Base-by-base conservation (phyloP, 352 stramenopile species). In the Globisporangium takayamanum region DNA sequence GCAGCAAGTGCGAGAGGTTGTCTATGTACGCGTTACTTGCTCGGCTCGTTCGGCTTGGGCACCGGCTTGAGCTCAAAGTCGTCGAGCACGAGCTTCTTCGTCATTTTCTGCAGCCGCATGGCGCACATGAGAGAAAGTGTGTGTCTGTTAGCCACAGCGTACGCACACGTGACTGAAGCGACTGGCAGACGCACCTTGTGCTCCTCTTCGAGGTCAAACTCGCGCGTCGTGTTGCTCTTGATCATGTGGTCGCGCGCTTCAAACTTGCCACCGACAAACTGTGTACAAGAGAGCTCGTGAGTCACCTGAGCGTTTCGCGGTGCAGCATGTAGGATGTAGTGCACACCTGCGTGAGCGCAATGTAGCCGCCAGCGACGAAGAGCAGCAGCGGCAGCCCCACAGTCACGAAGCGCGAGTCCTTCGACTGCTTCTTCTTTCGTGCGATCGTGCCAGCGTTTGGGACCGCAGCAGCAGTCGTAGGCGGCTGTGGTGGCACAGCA, bases 51-150 rank as follows among this genome's bases (percentile, higher is more conserved):
- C 26, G 73, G 74, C 26, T 76, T 80, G 12, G 85, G 85, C 50
- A 95, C 78, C 10, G 83, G 85, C 60, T 95, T 95, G 58, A 95
- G 66, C 61, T 90, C 85, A 53, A 93, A 95, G 57, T 93, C 85
- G 59, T 92, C 77, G 12, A 87, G 66, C 39, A 80, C 50, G 56
- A 95, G 72, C 63, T 95, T 95, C 65, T 89, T 72, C 36, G 78
- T 90, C 61, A 95, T 93, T 82, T 76, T 89, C 85, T 93, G 60
- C 11, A 14, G n/a, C n/a, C 2, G 33, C 33, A 39, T n/a, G 20
- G 5, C 11, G 11, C 54, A 55, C 14, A 36, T 56, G 22, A 56
- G 25, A 22, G 10, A 20, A 50, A 49, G 55, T 18, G 0, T 28
- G 7, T 10, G 5, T 37, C n/a, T 16, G 50, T 20, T 1, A 47